Conservation (phyloP, 306 rosid species). For the Cicer chorassanicum region DNA sequence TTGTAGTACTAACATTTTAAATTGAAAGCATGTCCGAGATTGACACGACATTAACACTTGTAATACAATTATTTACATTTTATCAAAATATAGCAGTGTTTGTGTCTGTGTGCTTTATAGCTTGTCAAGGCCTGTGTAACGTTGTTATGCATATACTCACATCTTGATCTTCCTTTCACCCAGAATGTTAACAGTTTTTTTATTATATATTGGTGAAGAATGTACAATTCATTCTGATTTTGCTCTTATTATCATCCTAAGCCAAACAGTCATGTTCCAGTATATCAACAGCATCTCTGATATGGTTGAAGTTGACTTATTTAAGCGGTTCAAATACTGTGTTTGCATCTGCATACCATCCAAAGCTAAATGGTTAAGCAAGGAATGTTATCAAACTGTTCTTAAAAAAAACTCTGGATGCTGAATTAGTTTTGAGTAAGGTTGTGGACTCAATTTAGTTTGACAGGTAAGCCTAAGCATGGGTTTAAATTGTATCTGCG, state of each 20-base stretch:
- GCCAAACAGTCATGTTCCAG: neutral
- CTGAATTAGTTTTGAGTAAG: neutral
- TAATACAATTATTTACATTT: too few species aligned
- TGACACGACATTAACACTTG: too few species aligned
- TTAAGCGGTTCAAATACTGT: neutral
- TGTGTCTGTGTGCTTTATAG: too few species aligned
- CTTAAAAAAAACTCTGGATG: neutral
- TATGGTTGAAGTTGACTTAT: neutral
- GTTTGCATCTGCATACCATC: constrained; percentile 3
- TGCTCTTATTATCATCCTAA: neutral
- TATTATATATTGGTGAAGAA: constrained; percentile 21
- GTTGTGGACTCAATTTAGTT: constrained; percentile 1
- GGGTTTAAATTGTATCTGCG: neutral
- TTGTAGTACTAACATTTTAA: too few species aligned
- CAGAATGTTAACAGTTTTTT: neutral
- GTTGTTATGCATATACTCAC: neutral
- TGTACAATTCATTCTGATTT: neutral
- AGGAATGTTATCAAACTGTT: neutral
- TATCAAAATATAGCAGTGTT: too few species aligned
- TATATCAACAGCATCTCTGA: neutral
- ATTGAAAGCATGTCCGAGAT: too few species aligned
- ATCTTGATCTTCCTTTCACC: neutral
- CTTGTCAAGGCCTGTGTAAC: neutral
- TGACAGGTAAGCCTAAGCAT: neutral
- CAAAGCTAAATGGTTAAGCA: constrained; percentile 8